Conservation (phyloP, 371 early-diverging fungal genomes). For the Saksenaea oblongispora region DNA sequence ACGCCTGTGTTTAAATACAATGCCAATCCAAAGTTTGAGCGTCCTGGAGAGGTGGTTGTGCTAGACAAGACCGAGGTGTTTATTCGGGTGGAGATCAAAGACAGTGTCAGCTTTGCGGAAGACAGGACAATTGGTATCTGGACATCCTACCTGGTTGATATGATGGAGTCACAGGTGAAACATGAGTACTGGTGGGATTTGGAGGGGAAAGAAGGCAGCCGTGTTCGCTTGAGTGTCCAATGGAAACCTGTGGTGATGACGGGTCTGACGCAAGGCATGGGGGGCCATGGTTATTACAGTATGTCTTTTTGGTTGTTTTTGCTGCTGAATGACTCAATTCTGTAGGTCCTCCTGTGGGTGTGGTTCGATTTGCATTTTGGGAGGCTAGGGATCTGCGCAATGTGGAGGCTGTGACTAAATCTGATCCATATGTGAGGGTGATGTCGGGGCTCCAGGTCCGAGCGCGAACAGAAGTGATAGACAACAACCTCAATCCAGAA, state of each 20-base stretch:
- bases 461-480: conserved; percentile 70
- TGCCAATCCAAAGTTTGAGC: conserved; percentile 50
- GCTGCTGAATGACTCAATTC: not conserved
- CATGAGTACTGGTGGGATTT: conserved; percentile 53
- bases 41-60: conserved; percentile 50
- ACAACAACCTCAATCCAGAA: conserved; percentile 78
- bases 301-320: not conserved
- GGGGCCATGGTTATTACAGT: conserved; percentile 44
- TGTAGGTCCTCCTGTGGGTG: conserved; percentile 72
- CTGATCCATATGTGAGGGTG: conserved; percentile 84
- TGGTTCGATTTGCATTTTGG: conserved; percentile 75
- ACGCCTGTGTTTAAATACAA: conserved; percentile 44
- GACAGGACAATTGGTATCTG: conserved; percentile 38
- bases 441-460: conserved; percentile 64
- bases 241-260: conserved; percentile 64
- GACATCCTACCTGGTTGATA: conserved; percentile 30
- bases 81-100: conserved; percentile 41
- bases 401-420: conserved; percentile 66
- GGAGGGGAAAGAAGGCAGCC: conserved; percentile 33
- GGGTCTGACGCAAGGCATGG: conserved; percentile 38
- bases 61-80: conserved; percentile 43
- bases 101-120: conserved; percentile 38
- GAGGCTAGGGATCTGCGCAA: conserved; percentile 79
- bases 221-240: conserved; percentile 45
- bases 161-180: conserved; percentile 31